These are phyloP conservation scores for Aphanomyces astaci DNA, from an alignment of 352 stramenopile genomes.

Conservation along the genomic window DNA sequence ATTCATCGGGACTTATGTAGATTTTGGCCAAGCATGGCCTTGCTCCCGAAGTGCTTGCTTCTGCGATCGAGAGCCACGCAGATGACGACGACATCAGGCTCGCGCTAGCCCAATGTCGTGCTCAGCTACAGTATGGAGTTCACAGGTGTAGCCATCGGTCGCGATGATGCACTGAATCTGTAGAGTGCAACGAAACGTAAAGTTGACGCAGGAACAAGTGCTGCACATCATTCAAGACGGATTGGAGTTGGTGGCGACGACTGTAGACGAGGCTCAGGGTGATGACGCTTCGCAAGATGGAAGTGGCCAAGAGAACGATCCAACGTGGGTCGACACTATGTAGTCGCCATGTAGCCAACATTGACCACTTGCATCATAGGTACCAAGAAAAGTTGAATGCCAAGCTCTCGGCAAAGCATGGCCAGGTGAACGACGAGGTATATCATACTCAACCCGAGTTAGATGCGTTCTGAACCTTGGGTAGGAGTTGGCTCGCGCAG, in stretches of 20 bases:
- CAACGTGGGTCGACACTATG: too few species aligned
- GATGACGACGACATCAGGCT: neutral
- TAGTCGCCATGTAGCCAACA: neutral
- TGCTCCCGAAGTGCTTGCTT: neutral
- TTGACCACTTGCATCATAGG: neutral
- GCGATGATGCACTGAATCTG: neutral
- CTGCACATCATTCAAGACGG: neutral
- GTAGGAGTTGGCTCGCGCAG: neutral
- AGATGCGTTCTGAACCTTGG: neutral
- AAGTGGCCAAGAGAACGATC: too few species aligned
- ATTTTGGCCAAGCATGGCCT: neutral
- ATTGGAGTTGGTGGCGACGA: neutral
- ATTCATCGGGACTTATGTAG: too few species aligned
- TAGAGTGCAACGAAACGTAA: neutral
- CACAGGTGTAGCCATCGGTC: neutral
- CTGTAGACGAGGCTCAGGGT: neutral
- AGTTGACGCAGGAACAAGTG: neutral
- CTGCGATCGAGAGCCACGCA: neutral
- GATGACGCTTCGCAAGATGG: neutral
- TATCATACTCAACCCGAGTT: neutral
- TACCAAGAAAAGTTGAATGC: neutral
- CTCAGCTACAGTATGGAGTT: neutral
- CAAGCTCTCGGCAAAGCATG: neutral
- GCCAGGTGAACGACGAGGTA: neutral
- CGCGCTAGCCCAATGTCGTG: neutral